Percentiles rank a stretch among this genome's conserved stretches.
These are phyloP conservation scores for Flueggea neowawraea DNA, from an alignment of 441 rosid species.

Conservation along the genomic window DNA sequence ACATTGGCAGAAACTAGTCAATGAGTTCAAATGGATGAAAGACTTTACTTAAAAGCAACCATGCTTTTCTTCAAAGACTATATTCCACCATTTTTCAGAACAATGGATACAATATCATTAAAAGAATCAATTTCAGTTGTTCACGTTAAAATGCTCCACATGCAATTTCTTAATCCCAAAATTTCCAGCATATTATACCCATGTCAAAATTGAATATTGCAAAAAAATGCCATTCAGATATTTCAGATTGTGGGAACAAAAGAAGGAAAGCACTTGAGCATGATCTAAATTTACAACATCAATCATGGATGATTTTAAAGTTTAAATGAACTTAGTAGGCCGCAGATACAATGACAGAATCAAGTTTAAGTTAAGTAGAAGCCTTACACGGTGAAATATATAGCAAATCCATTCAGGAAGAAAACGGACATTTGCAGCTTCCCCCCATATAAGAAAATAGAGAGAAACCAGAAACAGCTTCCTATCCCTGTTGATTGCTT, in stretches of 20 bases:
- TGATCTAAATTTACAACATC: too few relatives aligned
- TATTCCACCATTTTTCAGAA: neutral
- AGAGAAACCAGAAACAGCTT: conserved; percentile 93
- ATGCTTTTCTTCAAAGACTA: neutral
- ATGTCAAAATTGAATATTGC: too few relatives aligned
- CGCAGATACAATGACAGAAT: neutral
- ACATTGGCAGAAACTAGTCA: neutral
- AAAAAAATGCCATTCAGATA: too few relatives aligned
- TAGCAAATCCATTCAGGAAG: conserved; percentile 99
- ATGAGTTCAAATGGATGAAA: neutral
- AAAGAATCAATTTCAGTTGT: neutral
- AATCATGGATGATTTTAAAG: neutral
- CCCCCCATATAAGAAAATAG: conserved; percentile 98
- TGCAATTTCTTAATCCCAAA: too few relatives aligned
- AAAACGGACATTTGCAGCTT: conserved; percentile 99
- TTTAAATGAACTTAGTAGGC: neutral
- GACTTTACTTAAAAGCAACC: neutral
- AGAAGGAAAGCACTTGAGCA: too few relatives aligned
- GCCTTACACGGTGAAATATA: conserved; percentile 93
- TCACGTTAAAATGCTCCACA: too few relatives aligned
- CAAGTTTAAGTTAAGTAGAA: neutral
- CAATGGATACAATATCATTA: neutral
- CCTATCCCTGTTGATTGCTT: conserved; percentile 90
- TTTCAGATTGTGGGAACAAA: too few relatives aligned
- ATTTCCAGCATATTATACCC: too few relatives aligned